Evolutionary conservation across 495 filamentous ascomycete genomes (phyloP).

Genomic region (Lophiotrema nucula): DNA sequence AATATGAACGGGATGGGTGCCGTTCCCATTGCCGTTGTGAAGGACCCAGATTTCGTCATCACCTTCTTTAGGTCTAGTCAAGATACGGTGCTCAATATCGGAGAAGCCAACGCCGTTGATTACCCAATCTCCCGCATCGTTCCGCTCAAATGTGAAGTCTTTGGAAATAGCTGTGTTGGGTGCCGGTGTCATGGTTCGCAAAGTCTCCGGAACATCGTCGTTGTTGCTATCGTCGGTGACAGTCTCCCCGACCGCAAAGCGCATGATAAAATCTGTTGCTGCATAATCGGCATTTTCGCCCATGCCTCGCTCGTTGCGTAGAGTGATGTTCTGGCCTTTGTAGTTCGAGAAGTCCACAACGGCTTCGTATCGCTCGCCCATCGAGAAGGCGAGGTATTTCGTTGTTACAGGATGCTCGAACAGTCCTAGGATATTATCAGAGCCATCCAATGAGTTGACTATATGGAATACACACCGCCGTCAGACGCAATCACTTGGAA

Average conservation of each 20-base stretch:
- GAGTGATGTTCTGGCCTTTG: constrained; percentile 49
- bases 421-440: constrained; percentile 34
- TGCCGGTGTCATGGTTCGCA: constrained; percentile 39
- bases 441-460: background rate
- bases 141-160: constrained; percentile 49
- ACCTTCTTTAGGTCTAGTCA: constrained; percentile 50
- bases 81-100: constrained; percentile 51
- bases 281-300: constrained; percentile 48
- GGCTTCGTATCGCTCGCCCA: constrained; percentile 58
- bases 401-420: constrained; percentile 42
- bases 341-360: constrained; percentile 54
- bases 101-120: constrained; percentile 54
- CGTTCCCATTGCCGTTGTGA: constrained; percentile 8
- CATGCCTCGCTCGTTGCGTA: constrained; percentile 47
- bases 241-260: constrained; percentile 49
- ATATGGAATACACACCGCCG: constrained; percentile 32
- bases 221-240: constrained; percentile 43
- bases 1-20: constrained; percentile 48
- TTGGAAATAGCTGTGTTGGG: constrained; percentile 31
- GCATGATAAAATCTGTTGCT: constrained; percentile 54
- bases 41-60: constrained; percentile 53
- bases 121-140: constrained; percentile 39
- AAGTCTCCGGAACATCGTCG: constrained; percentile 38
- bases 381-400: constrained; percentile 44
- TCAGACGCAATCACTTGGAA: constrained; percentile 60